phyloP scores from a whole-genome alignment of 2,329 filamentous ascomycete genomes.

The Neofusicoccum sp. region DNA sequence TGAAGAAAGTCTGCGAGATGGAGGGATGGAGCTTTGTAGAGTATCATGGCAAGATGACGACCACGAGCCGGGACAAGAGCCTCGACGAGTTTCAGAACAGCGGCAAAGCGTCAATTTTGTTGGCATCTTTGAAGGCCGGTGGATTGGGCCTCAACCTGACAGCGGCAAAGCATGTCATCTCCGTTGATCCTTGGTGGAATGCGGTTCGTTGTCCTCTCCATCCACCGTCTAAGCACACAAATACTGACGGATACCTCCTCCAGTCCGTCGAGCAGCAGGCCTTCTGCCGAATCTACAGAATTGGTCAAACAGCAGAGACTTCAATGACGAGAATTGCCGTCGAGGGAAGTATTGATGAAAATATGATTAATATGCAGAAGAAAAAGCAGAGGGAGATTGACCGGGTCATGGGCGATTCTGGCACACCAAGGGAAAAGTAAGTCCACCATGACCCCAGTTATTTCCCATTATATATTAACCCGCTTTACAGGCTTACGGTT shows the following conservation, averaged over 20 bases:
- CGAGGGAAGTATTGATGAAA: constrained; percentile 57
- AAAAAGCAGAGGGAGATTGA: constrained; percentile 51
- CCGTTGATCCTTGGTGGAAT: constrained; percentile 60
- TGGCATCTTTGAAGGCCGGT: constrained; percentile 58
- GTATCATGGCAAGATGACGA: constrained; percentile 52
- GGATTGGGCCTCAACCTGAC: constrained; percentile 60
- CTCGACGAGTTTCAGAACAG: constrained; percentile 47
- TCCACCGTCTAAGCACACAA: not conserved
- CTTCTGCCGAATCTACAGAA: constrained; percentile 61
- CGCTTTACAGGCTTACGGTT: constrained; percentile 28
- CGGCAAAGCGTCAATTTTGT: constrained; percentile 45
- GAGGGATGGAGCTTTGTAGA: constrained; percentile 51
- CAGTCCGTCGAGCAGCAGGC: constrained; percentile 61
- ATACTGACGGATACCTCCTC: not conserved
- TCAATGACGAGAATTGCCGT: constrained; percentile 59
- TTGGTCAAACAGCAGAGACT: constrained; percentile 62
- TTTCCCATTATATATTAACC: not conserved
- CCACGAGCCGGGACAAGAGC: constrained; percentile 44
- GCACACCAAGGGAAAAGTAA: constrained; percentile 29
- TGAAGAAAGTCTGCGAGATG: constrained; percentile 49
- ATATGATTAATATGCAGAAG: constrained; percentile 56
- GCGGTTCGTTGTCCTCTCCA: not conserved
- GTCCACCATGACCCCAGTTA: constrained; percentile 18
- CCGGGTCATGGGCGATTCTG: constrained; percentile 42
- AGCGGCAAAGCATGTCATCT: constrained; percentile 51